phyloP scores from a whole-genome alignment of 805 yeast species.

The Metschnikowia dekortorum region DNA sequence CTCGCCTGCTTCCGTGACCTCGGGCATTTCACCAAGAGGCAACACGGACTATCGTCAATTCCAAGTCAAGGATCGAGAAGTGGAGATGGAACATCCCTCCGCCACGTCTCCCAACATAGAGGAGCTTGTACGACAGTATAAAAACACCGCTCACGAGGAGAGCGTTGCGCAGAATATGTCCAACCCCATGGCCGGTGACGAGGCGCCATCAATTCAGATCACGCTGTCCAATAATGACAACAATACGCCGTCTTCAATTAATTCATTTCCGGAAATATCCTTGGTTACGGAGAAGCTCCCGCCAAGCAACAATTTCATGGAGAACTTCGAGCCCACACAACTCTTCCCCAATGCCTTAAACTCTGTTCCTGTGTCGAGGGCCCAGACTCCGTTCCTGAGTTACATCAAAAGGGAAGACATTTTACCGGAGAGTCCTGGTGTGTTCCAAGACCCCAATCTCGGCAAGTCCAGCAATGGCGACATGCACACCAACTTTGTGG shows the following conservation, averaged over 20 bases:
- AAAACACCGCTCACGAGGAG: slow-evolving; percentile 14
- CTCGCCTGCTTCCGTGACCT: neutral
- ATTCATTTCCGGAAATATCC: slow-evolving; percentile 49
- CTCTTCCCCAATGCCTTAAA: slow-evolving; percentile 43
- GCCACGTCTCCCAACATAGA: slow-evolving; percentile 23
- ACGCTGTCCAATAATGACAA: slow-evolving; percentile 14
- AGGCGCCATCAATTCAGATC: neutral
- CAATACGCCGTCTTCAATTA: slow-evolving; percentile 34
- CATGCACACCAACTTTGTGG: slow-evolving; percentile 34
- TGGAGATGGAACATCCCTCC: neutral
- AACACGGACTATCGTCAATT: neutral
- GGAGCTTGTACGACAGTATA: slow-evolving; percentile 31
- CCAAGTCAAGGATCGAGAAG: neutral
- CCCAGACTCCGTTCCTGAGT: slow-evolving; percentile 27
- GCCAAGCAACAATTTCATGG: slow-evolving; percentile 41
- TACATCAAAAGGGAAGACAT: slow-evolving; percentile 5
- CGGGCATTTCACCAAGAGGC: slow-evolving; percentile 9
- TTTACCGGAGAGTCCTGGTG: slow-evolving; percentile 4
- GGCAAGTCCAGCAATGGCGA: slow-evolving; percentile 12
- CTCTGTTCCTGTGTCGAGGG: slow-evolving; percentile 35
- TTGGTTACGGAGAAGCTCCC: slow-evolving; percentile 52
- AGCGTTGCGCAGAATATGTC: neutral
- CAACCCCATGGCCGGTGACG: neutral
- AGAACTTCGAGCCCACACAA: slow-evolving; percentile 54
- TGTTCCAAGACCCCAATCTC: slow-evolving; percentile 4